These are phyloP conservation scores for Colletotrichum theobromicola DNA, from an alignment of 2,329 filamentous ascomycete species.

Conservation along the genomic window DNA sequence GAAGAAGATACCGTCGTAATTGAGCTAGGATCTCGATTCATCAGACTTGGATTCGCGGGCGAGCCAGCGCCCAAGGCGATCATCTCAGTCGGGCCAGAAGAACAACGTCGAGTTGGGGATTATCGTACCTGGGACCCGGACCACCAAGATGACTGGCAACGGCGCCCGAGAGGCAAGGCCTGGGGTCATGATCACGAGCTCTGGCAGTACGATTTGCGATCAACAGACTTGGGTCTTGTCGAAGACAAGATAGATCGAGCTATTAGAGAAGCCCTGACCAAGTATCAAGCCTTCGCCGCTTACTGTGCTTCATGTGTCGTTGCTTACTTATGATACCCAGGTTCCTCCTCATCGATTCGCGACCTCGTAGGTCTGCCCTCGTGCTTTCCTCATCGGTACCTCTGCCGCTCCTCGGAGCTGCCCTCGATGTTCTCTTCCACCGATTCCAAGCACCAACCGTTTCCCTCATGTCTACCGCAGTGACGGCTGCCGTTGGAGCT, in stretches of 20 bases:
- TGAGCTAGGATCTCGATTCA: constrained; percentile 79
- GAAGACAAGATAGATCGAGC: constrained; percentile 87
- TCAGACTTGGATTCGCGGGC: constrained; percentile 86
- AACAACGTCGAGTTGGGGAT: constrained; percentile 80
- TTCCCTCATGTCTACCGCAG: constrained; percentile 78
- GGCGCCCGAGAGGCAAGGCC: constrained; percentile 47
- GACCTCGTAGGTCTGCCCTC: constrained; percentile 75
- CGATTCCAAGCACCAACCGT: constrained; percentile 81
- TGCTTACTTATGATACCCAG: constrained; percentile 38
- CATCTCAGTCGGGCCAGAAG: constrained; percentile 75
- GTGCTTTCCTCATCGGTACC: constrained; percentile 81
- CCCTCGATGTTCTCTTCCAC: constrained; percentile 80
- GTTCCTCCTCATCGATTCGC: constrained; percentile 73
- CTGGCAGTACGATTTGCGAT: constrained; percentile 77
- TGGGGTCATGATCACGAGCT: constrained; percentile 76
- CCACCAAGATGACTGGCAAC: constrained; percentile 54
- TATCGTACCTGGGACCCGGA: constrained; percentile 73
- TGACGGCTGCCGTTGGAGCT: constrained; percentile 77
- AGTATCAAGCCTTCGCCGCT: constrained; percentile 56
- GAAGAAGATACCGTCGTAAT: constrained; percentile 88
- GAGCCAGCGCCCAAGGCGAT: constrained; percentile 77
- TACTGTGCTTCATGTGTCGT: neutral
- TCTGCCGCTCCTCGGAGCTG: constrained; percentile 75
- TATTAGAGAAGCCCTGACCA: constrained; percentile 81
- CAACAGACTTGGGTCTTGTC: constrained; percentile 78